Base-by-base conservation (phyloP, 495 filamentous ascomycete genomes). In the Astrocystis sublimbata region DNA sequence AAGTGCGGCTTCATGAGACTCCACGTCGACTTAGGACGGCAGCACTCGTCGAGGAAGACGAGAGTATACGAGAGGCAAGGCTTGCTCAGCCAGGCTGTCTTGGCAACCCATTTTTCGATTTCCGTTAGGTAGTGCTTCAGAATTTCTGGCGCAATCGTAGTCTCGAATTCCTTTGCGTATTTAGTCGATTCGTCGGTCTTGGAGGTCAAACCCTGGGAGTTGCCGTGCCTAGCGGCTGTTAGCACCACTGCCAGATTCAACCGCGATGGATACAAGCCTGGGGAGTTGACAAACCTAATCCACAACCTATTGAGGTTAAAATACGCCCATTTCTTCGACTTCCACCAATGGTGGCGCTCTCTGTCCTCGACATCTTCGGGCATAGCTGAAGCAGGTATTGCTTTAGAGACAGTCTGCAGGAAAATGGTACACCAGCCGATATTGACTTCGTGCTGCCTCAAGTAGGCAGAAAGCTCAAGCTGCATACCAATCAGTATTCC, bases 321-420 rank as follows among this genome's bases (percentile, higher is more conserved):
- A 73, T 97, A 98, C 6, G 93, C 89, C 96, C 94, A 98, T 76
- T 98, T 98, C 89, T 98, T 98, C 55, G 92, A 90, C 82, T 98
- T 98, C 93, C 94, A 98, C 93, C 94, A 98, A 72, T 97, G 91
- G 72, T 96, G 92, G 57, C 85, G 82, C 73, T 97, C 96, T 28
- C 96, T 85, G 69, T 98, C 96, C 19, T 91, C 86, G 42, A 89
- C 78, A 45, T 96, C 92, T 42, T 96, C 93, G 53, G 80, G 71
- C 82, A 98, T 86, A 6, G 92, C 87, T 63, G 78, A 86, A 41
- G 87, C 82, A 0, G 94, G 94, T 53, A 90, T 86, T 31, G 89
- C 80, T 75, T 98, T 98, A 40, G 88, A 87, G 26, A 98, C 89
- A 33, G 94, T 89, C 45, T 88, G 85, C 53, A 98, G 79, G 81